A percentile compares a stretch with the other conserved stretches of the same genome.
Conservation (phyloP, 176 grass and related monocot genomes). For the Carex parvula region DNA sequence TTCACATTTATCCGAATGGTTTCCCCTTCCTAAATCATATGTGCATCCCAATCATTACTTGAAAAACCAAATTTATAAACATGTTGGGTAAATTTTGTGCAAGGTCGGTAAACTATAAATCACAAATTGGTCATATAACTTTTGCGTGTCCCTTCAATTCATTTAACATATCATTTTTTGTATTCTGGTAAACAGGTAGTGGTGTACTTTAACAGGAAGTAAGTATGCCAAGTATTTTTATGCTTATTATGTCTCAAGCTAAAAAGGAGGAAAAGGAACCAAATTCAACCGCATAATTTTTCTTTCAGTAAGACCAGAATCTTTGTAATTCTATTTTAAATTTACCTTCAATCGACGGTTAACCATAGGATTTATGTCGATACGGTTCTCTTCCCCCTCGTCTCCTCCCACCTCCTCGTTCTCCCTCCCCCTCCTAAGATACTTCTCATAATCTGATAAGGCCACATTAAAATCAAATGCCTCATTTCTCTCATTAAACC, state of each 20-base stretch:
- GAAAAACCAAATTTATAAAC: background rate
- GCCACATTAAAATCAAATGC: constrained; percentile 99
- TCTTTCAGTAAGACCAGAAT: background rate
- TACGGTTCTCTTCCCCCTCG: constrained; percentile 48
- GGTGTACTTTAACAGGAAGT: background rate
- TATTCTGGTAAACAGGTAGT: background rate
- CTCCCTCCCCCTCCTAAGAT: constrained; percentile 66
- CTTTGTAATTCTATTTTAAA: background rate
- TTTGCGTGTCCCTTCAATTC: background rate
- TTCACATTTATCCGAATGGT: constrained; percentile 98
- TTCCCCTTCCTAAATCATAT: constrained; percentile 78
- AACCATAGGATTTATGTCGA: constrained; percentile 82
- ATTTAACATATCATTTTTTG: background rate
- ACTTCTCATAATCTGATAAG: constrained; percentile 94
- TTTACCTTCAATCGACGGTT: constrained; percentile 88
- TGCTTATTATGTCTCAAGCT: background rate
- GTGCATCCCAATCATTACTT: constrained; percentile 19
- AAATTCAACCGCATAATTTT: background rate
- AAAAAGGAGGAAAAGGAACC: background rate
- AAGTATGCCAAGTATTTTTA: background rate
- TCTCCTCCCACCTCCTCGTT: constrained; percentile 68
- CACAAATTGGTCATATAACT: background rate
- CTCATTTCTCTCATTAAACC: constrained; percentile 92
- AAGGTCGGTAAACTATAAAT: background rate
- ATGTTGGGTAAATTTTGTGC: background rate